Base-by-base conservation (phyloP, 495 filamentous ascomycete genomes). In the Staphylotrichum longicolle region DNA sequence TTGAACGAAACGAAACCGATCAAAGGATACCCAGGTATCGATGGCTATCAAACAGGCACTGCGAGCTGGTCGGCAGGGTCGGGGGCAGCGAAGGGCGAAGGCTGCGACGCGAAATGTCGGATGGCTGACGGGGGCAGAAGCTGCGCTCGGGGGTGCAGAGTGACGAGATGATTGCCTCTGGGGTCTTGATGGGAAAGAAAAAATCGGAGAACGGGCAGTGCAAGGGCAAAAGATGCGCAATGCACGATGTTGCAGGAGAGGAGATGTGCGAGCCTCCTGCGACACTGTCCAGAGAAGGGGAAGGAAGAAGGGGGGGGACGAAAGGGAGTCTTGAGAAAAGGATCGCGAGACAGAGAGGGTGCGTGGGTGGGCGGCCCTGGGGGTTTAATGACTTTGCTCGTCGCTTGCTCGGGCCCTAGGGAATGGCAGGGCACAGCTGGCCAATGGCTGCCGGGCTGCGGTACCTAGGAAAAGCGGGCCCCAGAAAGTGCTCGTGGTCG, bases 1-100 rank as follows among this genome's bases (percentile, higher is more conserved):
- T 65, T 64, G 58, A 69, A 71, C 65, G 67, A 74, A 74, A 75
- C 70, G 65, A 74, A 73, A 72, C 65, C 64, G 70, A 73, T 75
- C 72, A 71, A 70, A 68, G 61, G 66, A 75, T 65, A 54, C 71
- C 72, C 67, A 66, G 69, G 63, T 62, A 65, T 66, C 65, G 58
- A 63, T 66, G 71, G 34, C 53, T 67, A 69, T 72, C 69, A 70
- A 65, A 69, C 70, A 70, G 66, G 56, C 54, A 54, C 61, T 34
- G 58, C 45, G 57, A 49, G 60, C 55, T 63, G 58, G 34, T 48
- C 57, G 61, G 57, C 45, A 64, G 63, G 64, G 64, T 62, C 45
- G 64, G 51, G 53, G 37, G 52, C 60, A 58, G 63, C 53, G 66
- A 70, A 64, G 66, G 65, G 59, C 63, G 42, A 48, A 11, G 50